These are phyloP conservation scores for barley (Hordeum vulgare) DNA, from an alignment of 176 grass and related monocot species.

Conservation along the genomic window DNA sequence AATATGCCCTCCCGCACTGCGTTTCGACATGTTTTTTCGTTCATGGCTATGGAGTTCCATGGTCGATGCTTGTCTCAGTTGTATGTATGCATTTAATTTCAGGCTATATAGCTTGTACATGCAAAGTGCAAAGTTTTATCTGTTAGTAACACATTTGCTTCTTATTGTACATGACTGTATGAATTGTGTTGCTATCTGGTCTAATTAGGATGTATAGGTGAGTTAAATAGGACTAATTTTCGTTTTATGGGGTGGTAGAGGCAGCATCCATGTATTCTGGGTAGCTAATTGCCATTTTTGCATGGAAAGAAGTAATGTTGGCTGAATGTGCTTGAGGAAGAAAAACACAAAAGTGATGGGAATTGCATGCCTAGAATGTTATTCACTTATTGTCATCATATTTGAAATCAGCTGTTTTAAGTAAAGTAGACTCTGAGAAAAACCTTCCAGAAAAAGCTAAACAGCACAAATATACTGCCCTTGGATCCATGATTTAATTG, in stretches of 20 bases:
- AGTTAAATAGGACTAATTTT: neutral
- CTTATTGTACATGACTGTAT: neutral
- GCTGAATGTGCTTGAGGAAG: neutral
- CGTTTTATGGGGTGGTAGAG: neutral
- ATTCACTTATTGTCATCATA: neutral
- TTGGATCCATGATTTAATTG: neutral
- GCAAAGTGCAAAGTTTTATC: neutral
- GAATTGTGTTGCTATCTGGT: neutral
- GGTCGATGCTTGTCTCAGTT: neutral
- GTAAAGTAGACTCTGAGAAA: neutral
- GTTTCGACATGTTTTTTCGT: neutral
- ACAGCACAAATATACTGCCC: neutral
- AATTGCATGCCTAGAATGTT: neutral
- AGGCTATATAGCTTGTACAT: neutral
- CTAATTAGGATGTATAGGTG: neutral
- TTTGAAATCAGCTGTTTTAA: neutral
- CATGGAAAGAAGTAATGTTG: neutral
- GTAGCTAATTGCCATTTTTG: neutral
- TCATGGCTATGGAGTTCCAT: constrained; percentile 1
- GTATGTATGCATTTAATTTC: constrained; percentile 1
- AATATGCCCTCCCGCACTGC: constrained; percentile 25
- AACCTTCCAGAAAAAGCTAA: neutral
- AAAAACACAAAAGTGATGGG: neutral
- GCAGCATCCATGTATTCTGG: neutral
- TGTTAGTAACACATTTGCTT: neutral